These are phyloP conservation scores for Penicillium ochrochloron DNA, from an alignment of 495 filamentous ascomycete species.

Conservation along the genomic window DNA sequence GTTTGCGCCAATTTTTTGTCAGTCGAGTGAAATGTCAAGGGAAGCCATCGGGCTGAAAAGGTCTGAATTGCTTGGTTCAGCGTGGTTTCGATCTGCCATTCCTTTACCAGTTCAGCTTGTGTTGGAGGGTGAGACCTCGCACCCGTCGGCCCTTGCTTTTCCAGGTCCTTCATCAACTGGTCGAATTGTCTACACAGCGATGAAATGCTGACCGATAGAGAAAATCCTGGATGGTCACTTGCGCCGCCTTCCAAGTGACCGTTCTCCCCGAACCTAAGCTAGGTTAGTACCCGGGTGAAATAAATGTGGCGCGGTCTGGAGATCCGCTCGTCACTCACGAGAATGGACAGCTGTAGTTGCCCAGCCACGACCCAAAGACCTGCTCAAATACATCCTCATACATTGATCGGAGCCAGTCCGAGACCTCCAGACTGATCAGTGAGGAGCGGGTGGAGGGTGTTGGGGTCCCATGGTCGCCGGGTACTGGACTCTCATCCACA, in stretches of 20 bases:
- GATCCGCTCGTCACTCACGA: constrained; percentile 16
- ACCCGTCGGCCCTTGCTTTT: constrained; percentile 8
- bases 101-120: constrained; percentile 16
- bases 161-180: constrained; percentile 27
- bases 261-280: constrained; percentile 20
- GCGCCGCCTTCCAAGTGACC: constrained; percentile 11
- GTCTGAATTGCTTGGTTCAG: constrained; percentile 22
- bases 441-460: not conserved
- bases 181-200: constrained; percentile 25
- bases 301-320: not conserved
- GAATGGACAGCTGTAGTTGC: constrained; percentile 28
- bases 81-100: constrained; percentile 25
- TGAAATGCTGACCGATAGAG: constrained; percentile 26
- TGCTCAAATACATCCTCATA: constrained; percentile 25
- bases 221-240: constrained; percentile 12
- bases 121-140: constrained; percentile 10
- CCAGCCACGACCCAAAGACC: constrained; percentile 28
- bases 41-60: constrained; percentile 28
- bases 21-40: constrained; percentile 11
- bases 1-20: constrained; percentile 9
- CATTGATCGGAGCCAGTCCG: constrained; percentile 23
- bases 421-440: constrained; percentile 4
- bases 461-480: constrained; percentile 7
- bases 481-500: not conserved
- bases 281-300: not conserved